Conservation (phyloP, 306 rosid species). For the Cicer arietinum region DNA sequence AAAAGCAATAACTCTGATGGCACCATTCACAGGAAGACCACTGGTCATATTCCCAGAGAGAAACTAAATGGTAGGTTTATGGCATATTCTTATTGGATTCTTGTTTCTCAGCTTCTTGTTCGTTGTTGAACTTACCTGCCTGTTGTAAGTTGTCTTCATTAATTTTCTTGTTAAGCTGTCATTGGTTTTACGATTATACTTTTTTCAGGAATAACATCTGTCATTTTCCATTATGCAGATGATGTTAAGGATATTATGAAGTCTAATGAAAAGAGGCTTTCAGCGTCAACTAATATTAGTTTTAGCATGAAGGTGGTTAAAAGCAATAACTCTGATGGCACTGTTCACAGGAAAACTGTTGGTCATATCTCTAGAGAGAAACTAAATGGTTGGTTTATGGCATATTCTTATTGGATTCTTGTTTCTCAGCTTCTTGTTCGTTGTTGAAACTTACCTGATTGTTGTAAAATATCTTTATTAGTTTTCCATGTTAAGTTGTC, state of each 20-base stretch:
- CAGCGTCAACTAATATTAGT: conserved; percentile 27
- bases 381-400: conserved; percentile 48
- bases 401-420: conserved; percentile 5
- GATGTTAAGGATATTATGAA: conserved; percentile 40
- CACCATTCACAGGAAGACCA: conserved; percentile 46
- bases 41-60: conserved; percentile 45
- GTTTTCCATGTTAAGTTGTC: conserved; percentile 39
- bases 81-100: conserved; percentile 1
- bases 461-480: conserved; percentile 22
- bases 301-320: conserved; percentile 47
- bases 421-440: conserved; percentile 19
- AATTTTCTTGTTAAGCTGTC: conserved; percentile 39
- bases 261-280: conserved; percentile 47
- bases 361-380: conserved; percentile 45
- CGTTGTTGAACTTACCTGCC: conserved; percentile 19
- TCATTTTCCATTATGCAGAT: conserved; percentile 51
- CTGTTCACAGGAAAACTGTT: conserved; percentile 45
- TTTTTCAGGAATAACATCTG: conserved; percentile 22
- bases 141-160: conserved; percentile 3
- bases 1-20: conserved; percentile 45
- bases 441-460: conserved; percentile 31
- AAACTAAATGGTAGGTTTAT: conserved; percentile 49
- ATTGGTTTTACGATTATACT: conserved; percentile 1
- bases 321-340: conserved; percentile 44
- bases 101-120: conserved; percentile 19